Evolutionary conservation across 2,329 filamentous ascomycete genomes (phyloP), one percentile per base, ranked within the genome.

Genomic region (Cladosporium oxysporum): DNA sequence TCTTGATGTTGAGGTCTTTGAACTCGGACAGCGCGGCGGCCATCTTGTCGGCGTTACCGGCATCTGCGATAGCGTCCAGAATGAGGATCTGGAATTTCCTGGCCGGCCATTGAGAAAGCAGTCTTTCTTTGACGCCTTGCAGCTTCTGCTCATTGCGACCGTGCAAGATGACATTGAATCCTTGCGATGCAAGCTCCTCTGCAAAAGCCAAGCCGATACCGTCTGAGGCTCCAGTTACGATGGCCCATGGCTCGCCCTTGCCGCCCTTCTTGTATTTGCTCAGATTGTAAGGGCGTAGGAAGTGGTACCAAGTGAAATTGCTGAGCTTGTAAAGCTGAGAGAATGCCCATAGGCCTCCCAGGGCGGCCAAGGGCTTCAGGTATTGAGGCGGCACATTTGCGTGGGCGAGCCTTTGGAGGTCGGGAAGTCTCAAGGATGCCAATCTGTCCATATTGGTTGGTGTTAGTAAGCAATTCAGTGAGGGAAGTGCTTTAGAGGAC

Each of bases 81-180:
- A 83, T 71, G 29, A 85, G 69, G 23, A 77, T 74, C 29, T 75
- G 75, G 58, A 82, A 80, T 29, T 74, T 70, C 23, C 75, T 71
- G 3, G 66, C 49, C 1, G 84, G 83, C 65, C 79, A 80, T 18
- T 75, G 68, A 1, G 66, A n/a, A 2, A 73, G 67, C 6, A 87
- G 77, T 29, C 77, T 73, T 3, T 70, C 66, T 16, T 75, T 72
- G 18, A 83, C 75, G 4, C 66, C 66, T 1, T 77, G 71, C 5
- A 87, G 77, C 70, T 85, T 86, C 6, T 74, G 68, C 7, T 69
- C 66, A 65, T 83, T 84, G 23, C 83, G 80, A 21, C 85, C 84
- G 69, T 87, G 84, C 23, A 87, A 72, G 16, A 86, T 77, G 28
- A 87, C 76, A 69, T 85, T 83, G 79, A 86, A 86, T 49, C 83